Evolutionary conservation across 345 rosid genomes (phyloP).

Genomic region (Aquilaria sinensis): DNA sequence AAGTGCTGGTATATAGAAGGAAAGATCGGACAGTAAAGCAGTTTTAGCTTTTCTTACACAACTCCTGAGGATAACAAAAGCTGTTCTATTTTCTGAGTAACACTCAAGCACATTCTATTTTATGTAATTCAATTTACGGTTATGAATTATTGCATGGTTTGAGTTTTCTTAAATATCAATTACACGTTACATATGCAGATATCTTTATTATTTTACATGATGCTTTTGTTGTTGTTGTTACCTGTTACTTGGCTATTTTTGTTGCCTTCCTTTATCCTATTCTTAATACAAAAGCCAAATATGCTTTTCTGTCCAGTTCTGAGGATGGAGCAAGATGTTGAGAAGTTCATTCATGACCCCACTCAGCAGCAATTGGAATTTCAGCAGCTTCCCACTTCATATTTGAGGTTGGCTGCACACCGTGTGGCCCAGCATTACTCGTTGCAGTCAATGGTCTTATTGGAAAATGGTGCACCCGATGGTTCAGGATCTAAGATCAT

Average conservation of each 20-base stretch:
- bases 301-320: conserved; percentile 36
- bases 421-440: conserved; percentile 85
- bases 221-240: background rate
- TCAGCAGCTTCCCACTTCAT: conserved; percentile 77
- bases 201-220: too few relatives aligned
- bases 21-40: too few relatives aligned
- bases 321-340: conserved; percentile 79
- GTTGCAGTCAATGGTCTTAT: conserved; percentile 72
- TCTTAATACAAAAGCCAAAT: background rate
- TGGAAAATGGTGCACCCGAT: conserved; percentile 59
- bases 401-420: conserved; percentile 75
- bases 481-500: conserved; percentile 64
- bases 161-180: too few relatives aligned
- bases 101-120: too few relatives aligned
- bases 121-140: too few relatives aligned
- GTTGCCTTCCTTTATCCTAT: background rate
- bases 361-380: conserved; percentile 61
- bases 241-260: background rate
- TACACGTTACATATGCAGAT: too few relatives aligned
- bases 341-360: conserved; percentile 61
- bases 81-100: too few relatives aligned
- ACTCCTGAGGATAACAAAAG: too few relatives aligned
- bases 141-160: too few relatives aligned
- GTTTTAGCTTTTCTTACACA: too few relatives aligned
- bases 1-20: too few relatives aligned